Conservation (phyloP, 495 filamentous ascomycete species). For the Haplographium delicatum region DNA sequence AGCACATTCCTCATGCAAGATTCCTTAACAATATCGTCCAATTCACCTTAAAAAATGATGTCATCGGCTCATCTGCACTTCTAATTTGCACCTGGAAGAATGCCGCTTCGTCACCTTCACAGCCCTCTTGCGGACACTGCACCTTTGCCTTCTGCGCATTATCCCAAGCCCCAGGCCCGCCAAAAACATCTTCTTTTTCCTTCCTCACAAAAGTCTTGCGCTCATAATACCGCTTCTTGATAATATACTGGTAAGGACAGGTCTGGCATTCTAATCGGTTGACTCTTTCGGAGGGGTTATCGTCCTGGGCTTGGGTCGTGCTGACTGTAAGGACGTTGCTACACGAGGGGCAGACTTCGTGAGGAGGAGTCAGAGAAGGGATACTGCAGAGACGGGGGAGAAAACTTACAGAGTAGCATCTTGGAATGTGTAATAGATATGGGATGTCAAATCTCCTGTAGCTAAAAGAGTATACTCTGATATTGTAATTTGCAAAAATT, state of each 20-base stretch:
- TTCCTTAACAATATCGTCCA: conserved; percentile 3
- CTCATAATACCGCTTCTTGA: conserved; percentile 69
- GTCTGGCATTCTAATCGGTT: conserved; percentile 89
- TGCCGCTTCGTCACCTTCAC: conserved; percentile 73
- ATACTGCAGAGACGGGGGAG: no score
- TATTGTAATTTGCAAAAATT: no score
- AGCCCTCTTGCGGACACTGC: conserved; percentile 72
- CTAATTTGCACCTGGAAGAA: conserved; percentile 97
- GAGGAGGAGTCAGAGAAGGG: conserved; percentile 9
- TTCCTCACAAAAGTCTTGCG: conserved; percentile 70
- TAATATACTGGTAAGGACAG: conserved; percentile 81
- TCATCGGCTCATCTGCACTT: conserved; percentile 98
- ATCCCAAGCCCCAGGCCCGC: conserved; percentile 78
- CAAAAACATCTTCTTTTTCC: conserved; percentile 87
- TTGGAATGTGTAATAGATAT: conserved; percentile 1
- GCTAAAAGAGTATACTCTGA: no score
- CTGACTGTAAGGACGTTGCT: conserved; percentile 76
- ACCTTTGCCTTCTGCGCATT: conserved; percentile 76
- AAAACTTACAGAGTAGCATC: conserved; percentile 65
- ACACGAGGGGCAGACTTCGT: conserved; percentile 84
- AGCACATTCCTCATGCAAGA: conserved; percentile 13
- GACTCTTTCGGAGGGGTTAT: conserved; percentile 39
- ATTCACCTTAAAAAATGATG: conserved; percentile 80
- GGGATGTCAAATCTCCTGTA: neutral
- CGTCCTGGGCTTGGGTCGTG: conserved; percentile 27